Conservation (phyloP, 805 yeast genomes). For the Starmerella apis region DNA sequence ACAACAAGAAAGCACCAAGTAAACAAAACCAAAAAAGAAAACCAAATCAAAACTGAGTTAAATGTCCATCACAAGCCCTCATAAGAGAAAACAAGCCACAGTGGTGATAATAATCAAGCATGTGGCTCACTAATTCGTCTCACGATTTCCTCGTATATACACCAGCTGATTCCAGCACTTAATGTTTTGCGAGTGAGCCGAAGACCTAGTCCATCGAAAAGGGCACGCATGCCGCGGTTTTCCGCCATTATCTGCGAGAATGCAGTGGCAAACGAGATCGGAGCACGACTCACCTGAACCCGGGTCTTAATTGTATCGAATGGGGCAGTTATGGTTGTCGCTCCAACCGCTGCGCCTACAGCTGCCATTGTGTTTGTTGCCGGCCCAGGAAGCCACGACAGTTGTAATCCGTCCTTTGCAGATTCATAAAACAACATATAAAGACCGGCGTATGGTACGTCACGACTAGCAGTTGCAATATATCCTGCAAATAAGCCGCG, state of each 20-base stretch:
- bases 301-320: conserved; percentile 90
- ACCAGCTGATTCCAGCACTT: conserved; percentile 95
- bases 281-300: conserved; percentile 49
- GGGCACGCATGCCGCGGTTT: conserved; percentile 18
- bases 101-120: too few species aligned
- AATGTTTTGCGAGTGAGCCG: conserved; percentile 75
- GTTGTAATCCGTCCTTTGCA: conserved; percentile 49
- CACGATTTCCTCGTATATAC: conserved; percentile 83
- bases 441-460: conserved; percentile 93
- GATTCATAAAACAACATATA: conserved; percentile 79
- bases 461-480: conserved; percentile 76
- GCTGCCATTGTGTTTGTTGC: conserved; percentile 69
- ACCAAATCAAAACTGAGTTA: too few species aligned
- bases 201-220: conserved; percentile 77
- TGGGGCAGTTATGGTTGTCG: conserved; percentile 86
- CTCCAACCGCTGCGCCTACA: conserved; percentile 58
- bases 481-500: conserved; percentile 78
- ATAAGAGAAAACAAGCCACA: too few species aligned
- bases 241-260: neutral
- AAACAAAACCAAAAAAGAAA: too few species aligned
- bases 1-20: too few species aligned
- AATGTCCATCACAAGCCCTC: too few species aligned
- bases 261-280: conserved; percentile 4
- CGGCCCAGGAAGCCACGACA: conserved; percentile 28
- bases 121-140: neutral